phyloP scores from a whole-genome alignment of 768 basidiomycete genomes.

The Podaxis sp. region DNA sequence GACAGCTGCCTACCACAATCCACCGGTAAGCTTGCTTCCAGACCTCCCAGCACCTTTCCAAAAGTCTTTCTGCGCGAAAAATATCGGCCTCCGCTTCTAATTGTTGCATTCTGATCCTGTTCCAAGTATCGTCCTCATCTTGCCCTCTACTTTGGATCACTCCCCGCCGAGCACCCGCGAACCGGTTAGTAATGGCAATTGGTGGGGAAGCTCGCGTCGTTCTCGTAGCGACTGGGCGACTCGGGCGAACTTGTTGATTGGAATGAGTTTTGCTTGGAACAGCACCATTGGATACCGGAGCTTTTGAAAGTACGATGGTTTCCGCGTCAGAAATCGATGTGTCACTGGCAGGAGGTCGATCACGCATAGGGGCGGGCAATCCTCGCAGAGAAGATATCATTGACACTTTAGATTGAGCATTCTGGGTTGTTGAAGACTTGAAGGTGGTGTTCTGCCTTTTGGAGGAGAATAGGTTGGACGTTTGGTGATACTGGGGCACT shows the following conservation, averaged over 20 bases:
- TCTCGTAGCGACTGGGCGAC: neutral
- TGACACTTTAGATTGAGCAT: neutral
- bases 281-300: neutral
- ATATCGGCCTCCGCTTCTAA: constrained; percentile 70
- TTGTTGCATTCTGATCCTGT: constrained; percentile 64
- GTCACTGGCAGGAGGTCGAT: neutral
- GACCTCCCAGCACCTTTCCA: constrained; percentile 70
- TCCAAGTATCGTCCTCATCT: constrained; percentile 75
- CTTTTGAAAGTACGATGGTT: neutral
- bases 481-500: constrained; percentile 1
- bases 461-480: neutral
- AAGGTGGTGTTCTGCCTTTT: neutral
- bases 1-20: constrained; percentile 55
- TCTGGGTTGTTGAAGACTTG: neutral
- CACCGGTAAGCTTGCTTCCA: constrained; percentile 72
- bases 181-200: neutral
- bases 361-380: neutral
- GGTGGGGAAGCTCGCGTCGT: neutral
- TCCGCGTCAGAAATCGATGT: constrained; percentile 2
- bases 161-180: constrained; percentile 23
- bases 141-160: constrained; percentile 29
- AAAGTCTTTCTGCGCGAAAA: constrained; percentile 56
- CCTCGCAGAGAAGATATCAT: constrained; percentile 1
- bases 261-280: neutral
- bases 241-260: neutral